A percentile compares a stretch with the other conserved stretches of the same genome.
Conservation (phyloP, 176 grass and related monocot species). For the Pontederia paniculata region DNA sequence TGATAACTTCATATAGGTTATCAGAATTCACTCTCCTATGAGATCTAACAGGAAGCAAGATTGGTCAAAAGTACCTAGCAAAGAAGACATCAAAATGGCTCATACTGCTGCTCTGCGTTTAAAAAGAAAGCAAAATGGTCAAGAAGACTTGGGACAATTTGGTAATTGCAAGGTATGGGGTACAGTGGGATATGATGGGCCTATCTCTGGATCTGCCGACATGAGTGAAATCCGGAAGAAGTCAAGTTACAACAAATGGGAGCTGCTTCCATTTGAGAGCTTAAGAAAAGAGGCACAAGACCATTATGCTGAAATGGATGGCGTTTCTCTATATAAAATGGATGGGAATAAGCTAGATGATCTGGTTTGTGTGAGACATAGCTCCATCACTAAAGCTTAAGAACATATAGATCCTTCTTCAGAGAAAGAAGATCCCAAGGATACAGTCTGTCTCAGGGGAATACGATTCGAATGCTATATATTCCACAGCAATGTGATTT, state of each 20-base stretch:
- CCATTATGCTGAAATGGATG: slow-evolving; percentile 57
- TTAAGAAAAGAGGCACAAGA: slow-evolving; percentile 73
- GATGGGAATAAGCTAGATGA: slow-evolving; percentile 94
- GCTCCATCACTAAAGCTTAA: background rate
- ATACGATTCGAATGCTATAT: too few species aligned
- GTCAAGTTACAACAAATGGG: slow-evolving; percentile 83
- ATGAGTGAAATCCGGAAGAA: slow-evolving; percentile 54
- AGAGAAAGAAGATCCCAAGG: too few species aligned
- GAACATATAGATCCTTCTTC: background rate
- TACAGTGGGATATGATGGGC: slow-evolving; percentile 40
- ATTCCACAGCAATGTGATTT: too few species aligned
- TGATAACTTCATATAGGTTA: slow-evolving; percentile 38
- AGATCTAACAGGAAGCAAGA: slow-evolving; percentile 69
- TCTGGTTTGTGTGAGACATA: slow-evolving; percentile 80
- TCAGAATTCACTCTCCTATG: slow-evolving; percentile 90
- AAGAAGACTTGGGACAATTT: slow-evolving; percentile 40
- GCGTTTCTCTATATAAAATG: slow-evolving; percentile 79
- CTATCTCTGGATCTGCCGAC: slow-evolving; percentile 63
- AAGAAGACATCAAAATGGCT: slow-evolving; percentile 50
- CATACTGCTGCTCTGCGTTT: slow-evolving; percentile 60
- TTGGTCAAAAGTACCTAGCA: slow-evolving; percentile 80
- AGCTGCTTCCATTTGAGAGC: slow-evolving; percentile 51
- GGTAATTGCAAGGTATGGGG: slow-evolving; percentile 95
- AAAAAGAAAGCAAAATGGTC: slow-evolving; percentile 35
- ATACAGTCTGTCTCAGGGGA: too few species aligned